A percentile compares a stretch with the other conserved stretches of the same genome.
Conservation (phyloP, 768 basidiomycete genomes). For the Pisolithus tinctorius region DNA sequence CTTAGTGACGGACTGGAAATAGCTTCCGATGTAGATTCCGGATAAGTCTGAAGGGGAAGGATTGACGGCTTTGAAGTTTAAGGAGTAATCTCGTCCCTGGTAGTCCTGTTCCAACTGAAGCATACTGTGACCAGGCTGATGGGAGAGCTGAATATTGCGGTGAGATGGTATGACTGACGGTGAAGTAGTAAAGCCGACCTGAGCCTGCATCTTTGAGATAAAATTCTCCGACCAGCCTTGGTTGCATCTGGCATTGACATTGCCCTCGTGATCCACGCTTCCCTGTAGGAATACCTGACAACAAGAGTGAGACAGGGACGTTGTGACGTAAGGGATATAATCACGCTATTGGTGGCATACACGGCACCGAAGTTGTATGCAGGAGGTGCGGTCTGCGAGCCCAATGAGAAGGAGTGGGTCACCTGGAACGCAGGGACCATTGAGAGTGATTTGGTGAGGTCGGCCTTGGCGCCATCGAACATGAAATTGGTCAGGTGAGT, state of each 20-base stretch:
- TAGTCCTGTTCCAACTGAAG: conserved; percentile 93
- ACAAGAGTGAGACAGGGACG: conserved; percentile 18
- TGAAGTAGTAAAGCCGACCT: conserved; percentile 45
- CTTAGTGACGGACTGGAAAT: conserved; percentile 90
- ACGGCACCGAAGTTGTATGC: conserved; percentile 94
- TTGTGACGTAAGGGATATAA: conserved; percentile 5
- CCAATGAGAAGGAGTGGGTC: conserved; percentile 91
- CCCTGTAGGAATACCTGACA: conserved; percentile 88
- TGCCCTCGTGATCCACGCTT: conserved; percentile 89
- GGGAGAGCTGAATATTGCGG: conserved; percentile 52
- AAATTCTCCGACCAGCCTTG: conserved; percentile 76
- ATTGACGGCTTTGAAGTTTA: conserved; percentile 87
- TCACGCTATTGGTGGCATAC: conserved; percentile 78
- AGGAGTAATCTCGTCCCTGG: conserved; percentile 76
- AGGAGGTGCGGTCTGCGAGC: conserved; percentile 75
- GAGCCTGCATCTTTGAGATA: conserved; percentile 81
- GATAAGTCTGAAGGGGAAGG: conserved; percentile 82
- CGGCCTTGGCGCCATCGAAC: conserved; percentile 96
- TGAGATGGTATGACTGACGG: conserved; percentile 3
- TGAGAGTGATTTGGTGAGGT: conserved; percentile 89
- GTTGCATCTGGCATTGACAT: conserved; percentile 82
- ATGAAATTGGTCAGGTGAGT: conserved; percentile 91
- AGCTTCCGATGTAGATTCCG: conserved; percentile 87
- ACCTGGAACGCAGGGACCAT: conserved; percentile 96
- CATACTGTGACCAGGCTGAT: conserved; percentile 79